Evolutionary conservation across 2,329 filamentous ascomycete genomes (phyloP).

Genomic region (Fusarium hainanense): DNA sequence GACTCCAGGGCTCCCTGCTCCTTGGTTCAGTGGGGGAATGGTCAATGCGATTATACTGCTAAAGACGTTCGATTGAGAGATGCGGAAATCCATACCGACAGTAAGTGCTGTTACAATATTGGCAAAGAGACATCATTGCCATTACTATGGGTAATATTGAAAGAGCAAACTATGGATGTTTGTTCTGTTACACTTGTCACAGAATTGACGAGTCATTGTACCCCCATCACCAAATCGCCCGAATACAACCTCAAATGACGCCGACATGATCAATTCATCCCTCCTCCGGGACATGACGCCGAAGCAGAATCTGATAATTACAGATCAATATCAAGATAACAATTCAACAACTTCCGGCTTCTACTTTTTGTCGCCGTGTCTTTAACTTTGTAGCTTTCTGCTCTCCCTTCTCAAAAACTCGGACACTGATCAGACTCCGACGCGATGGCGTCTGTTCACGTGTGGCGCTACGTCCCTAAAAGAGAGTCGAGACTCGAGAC

Average conservation of each 20-base stretch:
- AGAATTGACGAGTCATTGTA: neutral
- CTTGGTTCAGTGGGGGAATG: neutral
- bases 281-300: neutral
- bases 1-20: neutral
- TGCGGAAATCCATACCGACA: neutral
- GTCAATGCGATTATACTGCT: neutral
- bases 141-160: no score
- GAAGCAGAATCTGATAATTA: neutral
- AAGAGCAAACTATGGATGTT: no score
- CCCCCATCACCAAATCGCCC: neutral
- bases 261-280: neutral
- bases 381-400: neutral
- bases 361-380: slow-evolving; percentile 26
- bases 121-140: no score
- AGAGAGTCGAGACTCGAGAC: neutral
- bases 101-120: neutral
- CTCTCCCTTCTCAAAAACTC: neutral
- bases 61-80: neutral
- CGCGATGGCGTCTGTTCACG: slow-evolving; percentile 7
- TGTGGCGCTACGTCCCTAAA: slow-evolving; percentile 1
- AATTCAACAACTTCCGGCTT: slow-evolving; percentile 2
- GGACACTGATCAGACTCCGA: slow-evolving; percentile 30
- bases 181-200: neutral
- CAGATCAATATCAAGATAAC: neutral
- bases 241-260: neutral